Evolutionary conservation across 73 alveolate species (phyloP).

Genomic region (Blepharisma japonicum): DNA sequence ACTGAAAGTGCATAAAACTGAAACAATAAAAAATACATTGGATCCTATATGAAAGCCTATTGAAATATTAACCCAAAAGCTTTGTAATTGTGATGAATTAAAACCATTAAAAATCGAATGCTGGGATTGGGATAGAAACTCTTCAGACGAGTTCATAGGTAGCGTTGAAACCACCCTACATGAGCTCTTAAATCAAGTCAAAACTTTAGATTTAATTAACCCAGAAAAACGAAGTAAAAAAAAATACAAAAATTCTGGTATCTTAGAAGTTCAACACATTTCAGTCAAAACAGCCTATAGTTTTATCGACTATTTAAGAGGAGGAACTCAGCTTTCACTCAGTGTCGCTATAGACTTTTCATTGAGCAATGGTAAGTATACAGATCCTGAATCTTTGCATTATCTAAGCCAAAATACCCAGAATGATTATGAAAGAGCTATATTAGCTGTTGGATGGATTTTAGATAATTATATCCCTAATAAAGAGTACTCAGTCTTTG

Average conservation of each 20-base stretch:
- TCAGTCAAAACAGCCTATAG: not conserved
- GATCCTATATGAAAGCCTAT: constrained; percentile 62
- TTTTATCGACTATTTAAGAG: constrained; percentile 65
- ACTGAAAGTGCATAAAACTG: constrained; percentile 38
- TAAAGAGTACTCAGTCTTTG: constrained; percentile 79
- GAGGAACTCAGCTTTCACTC: constrained; percentile 68
- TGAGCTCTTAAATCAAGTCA: constrained; percentile 35
- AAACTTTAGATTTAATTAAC: constrained; percentile 36
- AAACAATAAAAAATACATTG: constrained; percentile 36
- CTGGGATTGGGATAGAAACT: constrained; percentile 50
- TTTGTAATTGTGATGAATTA: constrained; percentile 54
- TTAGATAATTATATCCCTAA: constrained; percentile 75
- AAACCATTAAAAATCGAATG: constrained; percentile 62
- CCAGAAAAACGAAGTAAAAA: constrained; percentile 18
- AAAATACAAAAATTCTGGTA: constrained; percentile 28
- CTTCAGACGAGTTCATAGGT: constrained; percentile 67
- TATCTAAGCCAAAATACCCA: constrained; percentile 32
- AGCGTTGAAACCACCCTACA: constrained; percentile 43
- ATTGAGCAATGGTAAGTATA: constrained; percentile 76
- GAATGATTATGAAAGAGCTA: constrained; percentile 84
- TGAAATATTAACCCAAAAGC: constrained; percentile 40
- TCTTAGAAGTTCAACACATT: not conserved
- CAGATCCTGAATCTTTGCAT: constrained; percentile 59
- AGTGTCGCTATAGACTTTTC: constrained; percentile 90
- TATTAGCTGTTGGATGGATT: constrained; percentile 65